Conservation (phyloP, 2,329 filamentous ascomycete genomes). For the Lomentospora prolificans region DNA sequence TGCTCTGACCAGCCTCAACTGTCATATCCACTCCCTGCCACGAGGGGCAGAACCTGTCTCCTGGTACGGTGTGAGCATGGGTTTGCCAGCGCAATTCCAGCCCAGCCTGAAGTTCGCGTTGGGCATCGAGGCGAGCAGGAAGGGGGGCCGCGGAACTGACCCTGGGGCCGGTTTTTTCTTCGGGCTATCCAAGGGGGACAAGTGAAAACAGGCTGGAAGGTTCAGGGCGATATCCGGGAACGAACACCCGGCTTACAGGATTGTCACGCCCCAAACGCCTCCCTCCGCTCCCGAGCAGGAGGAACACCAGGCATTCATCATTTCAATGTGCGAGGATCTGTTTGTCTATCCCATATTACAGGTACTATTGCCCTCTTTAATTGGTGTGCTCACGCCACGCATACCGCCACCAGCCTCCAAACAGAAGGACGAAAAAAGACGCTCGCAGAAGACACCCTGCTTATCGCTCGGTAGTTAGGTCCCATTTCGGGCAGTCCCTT, state of each 20-base stretch:
- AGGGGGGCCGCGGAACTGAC: not conserved
- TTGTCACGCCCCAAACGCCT: not conserved
- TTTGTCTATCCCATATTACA: too few species aligned
- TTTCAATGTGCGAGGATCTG: not conserved
- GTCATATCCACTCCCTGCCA: not conserved
- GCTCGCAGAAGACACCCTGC: not conserved
- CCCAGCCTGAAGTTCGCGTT: not conserved
- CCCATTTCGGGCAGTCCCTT: conserved; percentile 1
- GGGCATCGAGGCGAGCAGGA: not conserved
- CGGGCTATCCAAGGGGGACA: too few species aligned
- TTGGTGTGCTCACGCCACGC: too few species aligned
- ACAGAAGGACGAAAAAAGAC: not conserved
- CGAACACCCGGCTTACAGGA: too few species aligned
- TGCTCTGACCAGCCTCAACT: not conserved
- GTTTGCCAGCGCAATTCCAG: not conserved
- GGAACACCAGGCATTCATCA: not conserved
- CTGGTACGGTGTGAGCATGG: not conserved
- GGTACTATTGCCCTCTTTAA: too few species aligned
- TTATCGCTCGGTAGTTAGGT: not conserved
- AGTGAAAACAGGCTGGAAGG: too few species aligned
- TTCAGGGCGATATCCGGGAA: not conserved
- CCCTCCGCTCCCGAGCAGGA: not conserved
- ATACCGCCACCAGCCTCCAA: too few species aligned
- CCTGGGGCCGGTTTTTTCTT: not conserved
- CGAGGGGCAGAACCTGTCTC: not conserved